Percentiles rank a stretch among this genome's conserved stretches.
Conservation (phyloP, 257 asterid genomes). For the Cynanchum wilfordii region DNA sequence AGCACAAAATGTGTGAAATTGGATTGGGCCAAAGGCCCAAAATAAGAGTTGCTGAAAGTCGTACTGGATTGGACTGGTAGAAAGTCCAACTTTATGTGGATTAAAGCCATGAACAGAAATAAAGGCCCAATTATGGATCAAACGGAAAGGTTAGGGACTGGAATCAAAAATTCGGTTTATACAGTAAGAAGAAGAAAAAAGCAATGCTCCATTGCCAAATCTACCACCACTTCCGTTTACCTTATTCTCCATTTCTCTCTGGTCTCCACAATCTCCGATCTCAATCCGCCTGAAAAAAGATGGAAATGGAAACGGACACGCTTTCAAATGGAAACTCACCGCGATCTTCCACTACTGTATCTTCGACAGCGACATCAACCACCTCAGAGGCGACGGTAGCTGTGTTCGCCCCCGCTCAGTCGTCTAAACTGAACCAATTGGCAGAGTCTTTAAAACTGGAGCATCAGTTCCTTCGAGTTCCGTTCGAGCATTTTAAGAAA, state of each 20-base stretch:
- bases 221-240: background rate
- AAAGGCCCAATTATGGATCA: background rate
- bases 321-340: constrained; percentile 47
- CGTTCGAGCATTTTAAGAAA: constrained; percentile 89
- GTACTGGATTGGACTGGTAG: background rate
- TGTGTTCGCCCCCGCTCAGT: constrained; percentile 23
- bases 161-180: background rate
- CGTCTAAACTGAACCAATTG: constrained; percentile 53
- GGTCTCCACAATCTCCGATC: background rate
- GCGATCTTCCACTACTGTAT: constrained; percentile 13
- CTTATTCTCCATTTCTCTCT: background rate
- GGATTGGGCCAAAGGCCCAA: background rate
- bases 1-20: background rate
- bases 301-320: constrained; percentile 65
- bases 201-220: background rate
- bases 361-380: constrained; percentile 11
- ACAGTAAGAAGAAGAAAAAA: background rate
- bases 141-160: background rate
- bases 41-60: background rate
- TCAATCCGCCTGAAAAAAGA: constrained; percentile 3
- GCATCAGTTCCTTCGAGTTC: constrained; percentile 96
- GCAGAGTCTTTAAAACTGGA: constrained; percentile 75
- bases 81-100: background rate
- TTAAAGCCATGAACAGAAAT: background rate
- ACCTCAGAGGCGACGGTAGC: constrained; percentile 4